Evolutionary conservation across 768 basidiomycete genomes (phyloP).

Genomic region (Tulasnella sp.): DNA sequence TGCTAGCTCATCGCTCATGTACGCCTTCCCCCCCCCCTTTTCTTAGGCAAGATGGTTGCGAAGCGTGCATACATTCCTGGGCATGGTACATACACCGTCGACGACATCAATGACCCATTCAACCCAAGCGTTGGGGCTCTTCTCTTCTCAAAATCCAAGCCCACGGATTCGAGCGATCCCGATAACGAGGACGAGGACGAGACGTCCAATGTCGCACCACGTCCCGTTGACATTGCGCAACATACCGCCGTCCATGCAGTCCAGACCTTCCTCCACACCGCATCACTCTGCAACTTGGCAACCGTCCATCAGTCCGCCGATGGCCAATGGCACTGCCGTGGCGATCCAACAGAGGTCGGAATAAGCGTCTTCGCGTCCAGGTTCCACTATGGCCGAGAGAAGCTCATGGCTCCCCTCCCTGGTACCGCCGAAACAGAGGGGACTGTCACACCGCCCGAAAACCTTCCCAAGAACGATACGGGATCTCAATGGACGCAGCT

Average conservation of each 20-base stretch:
- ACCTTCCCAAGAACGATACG: constrained; percentile 3
- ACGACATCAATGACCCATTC: constrained; percentile 20
- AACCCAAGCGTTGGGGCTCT: constrained; percentile 22
- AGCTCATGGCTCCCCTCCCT: constrained; percentile 7
- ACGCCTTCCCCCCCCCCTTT: neutral
- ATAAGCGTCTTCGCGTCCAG: constrained; percentile 27
- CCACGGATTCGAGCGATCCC: neutral
- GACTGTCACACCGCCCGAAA: neutral
- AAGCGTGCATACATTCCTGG: constrained; percentile 33
- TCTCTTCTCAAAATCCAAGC: neutral
- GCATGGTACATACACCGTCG: constrained; percentile 22
- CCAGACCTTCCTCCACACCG: constrained; percentile 27
- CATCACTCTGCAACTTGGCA: constrained; percentile 33
- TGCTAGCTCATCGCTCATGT: neutral
- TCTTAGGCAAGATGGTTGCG: constrained; percentile 33
- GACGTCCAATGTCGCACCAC: constrained; percentile 22
- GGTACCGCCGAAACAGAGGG: neutral
- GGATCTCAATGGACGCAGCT: constrained; percentile 6
- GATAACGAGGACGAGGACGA: neutral
- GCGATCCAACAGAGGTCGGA: constrained; percentile 35
- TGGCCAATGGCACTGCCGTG: constrained; percentile 30
- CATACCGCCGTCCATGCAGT: constrained; percentile 17
- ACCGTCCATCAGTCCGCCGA: constrained; percentile 26
- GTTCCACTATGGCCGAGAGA: neutral
- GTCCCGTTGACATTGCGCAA: constrained; percentile 8